Conservation (phyloP, 2,329 filamentous ascomycete species). For the Botryotinia narcissicola region DNA sequence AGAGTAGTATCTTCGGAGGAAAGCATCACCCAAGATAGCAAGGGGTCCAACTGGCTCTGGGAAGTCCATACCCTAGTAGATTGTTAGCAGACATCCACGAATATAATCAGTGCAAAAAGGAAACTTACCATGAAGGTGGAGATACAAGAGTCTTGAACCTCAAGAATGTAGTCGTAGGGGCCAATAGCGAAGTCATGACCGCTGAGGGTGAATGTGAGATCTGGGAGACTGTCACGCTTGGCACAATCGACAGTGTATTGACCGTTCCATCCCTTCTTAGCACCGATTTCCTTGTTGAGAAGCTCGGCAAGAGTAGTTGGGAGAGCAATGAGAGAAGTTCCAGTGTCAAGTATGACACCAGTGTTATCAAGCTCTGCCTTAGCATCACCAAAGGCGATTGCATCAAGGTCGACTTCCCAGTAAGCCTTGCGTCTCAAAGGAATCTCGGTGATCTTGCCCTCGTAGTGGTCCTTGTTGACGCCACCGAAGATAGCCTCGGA, state of each 20-base stretch:
- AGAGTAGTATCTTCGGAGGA: constrained; percentile 86
- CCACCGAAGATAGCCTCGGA: constrained; percentile 92
- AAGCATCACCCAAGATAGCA: constrained; percentile 88
- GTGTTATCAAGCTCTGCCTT: constrained; percentile 89
- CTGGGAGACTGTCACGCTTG: constrained; percentile 79
- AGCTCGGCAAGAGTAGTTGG: constrained; percentile 90
- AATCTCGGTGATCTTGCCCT: constrained; percentile 86
- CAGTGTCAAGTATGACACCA: constrained; percentile 95
- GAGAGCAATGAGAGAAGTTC: constrained; percentile 95
- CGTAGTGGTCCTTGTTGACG: constrained; percentile 75
- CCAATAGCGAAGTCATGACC: constrained; percentile 92
- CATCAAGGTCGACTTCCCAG: constrained; percentile 97
- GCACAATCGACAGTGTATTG: constrained; percentile 93
- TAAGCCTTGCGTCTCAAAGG: constrained; percentile 97
- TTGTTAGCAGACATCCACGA: constrained; percentile 73
- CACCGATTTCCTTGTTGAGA: constrained; percentile 95
- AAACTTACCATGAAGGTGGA: constrained; percentile 78
- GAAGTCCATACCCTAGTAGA: constrained; percentile 56
- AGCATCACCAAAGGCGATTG: constrained; percentile 83
- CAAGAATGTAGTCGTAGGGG: constrained; percentile 90
- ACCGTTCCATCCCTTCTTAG: constrained; percentile 96
- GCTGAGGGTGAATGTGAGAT: constrained; percentile 85
- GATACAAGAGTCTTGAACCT: constrained; percentile 93
- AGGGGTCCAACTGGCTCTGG: constrained; percentile 85
- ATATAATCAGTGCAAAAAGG: constrained; percentile 56